These are phyloP conservation scores for Boletus austroedulis DNA, from an alignment of 1,284 basidiomycete genomes.

Conservation along the genomic window DNA sequence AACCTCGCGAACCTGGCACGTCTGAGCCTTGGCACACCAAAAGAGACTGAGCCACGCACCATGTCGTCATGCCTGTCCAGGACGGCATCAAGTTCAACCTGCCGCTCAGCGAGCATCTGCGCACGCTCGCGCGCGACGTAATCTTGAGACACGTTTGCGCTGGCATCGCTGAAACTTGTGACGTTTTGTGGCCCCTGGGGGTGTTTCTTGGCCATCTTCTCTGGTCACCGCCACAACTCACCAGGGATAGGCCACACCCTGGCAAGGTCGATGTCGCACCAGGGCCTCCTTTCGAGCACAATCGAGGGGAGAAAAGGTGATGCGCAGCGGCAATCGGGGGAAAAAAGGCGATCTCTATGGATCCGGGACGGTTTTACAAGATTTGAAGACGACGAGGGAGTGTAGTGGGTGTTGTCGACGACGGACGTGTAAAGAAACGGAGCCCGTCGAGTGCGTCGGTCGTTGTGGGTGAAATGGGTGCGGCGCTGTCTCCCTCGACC, in stretches of 20 bases:
- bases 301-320: background rate
- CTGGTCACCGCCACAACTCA: constrained; percentile 10
- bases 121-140: constrained; percentile 40
- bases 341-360: constrained; percentile 48
- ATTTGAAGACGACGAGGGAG: constrained; percentile 45
- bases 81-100: constrained; percentile 56
- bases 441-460: constrained; percentile 3
- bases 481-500: constrained; percentile 22
- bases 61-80: constrained; percentile 71
- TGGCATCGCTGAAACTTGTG: background rate
- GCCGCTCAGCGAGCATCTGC: constrained; percentile 54
- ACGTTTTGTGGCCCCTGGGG: constrained; percentile 1
- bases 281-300: background rate
- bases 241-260: constrained; percentile 2
- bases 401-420: constrained; percentile 1
- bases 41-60: constrained; percentile 44
- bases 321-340: background rate
- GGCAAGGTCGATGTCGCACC: background rate
- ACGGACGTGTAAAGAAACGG: constrained; percentile 3
- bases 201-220: constrained; percentile 22
- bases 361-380: constrained; percentile 55
- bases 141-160: constrained; percentile 19
- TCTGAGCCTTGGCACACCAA: background rate
- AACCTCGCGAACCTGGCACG: constrained; percentile 66
- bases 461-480: constrained; percentile 30